Base-by-base conservation (phyloP, 2,329 filamentous ascomycete species). In the Teratosphaeria destructans region DNA sequence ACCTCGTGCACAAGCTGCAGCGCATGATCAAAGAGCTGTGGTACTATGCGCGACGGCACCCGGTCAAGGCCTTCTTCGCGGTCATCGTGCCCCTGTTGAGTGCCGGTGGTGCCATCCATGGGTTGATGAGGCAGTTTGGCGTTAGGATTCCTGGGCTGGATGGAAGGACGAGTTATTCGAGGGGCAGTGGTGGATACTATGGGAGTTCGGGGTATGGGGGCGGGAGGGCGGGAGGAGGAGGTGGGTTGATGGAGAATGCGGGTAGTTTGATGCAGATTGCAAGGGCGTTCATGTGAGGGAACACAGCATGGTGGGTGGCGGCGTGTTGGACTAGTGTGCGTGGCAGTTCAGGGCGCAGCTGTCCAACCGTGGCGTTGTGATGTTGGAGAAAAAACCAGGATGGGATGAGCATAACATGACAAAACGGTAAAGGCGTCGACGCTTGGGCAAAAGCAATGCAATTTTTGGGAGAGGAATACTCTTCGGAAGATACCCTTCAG, bases 61-160 rank as follows among this genome's bases (percentile, higher is more conserved):
- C 92, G 0, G 77, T 90, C 71, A 95, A 95, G 76, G 89, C 95
- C 55, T 89, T 96, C 78, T 88, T 96, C 78, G 79, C 82, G 91
- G 63, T 96, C 63, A 82, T 96, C 68, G 85, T 96, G 82, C 93
- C 93, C 10, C 81, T 97, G 60, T 78, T 96, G 68, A 91, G 87
- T 1, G 72, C 72, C 10, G 90, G 90, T 57, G 93, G 93, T 35
- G 87, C 89, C 32, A 76, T 96, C 65, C 86, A 86, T 8, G 89
- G 87, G 54, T 78, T 96, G 53, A 81, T 96, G 54, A 83, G 84
- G 43, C 85, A 86, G 70, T 88, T 96, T 73, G 92, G 92, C 26
- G 79, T 97, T 62, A 81, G 86, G 63, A 74, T 96, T 64, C 92
- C 92, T 12, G 70, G 91, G 61, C 67, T 66, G 71, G 70, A 60